Evolutionary conservation across 495 filamentous ascomycete genomes (phyloP).

Genomic region (Baudoinia panamericana): DNA sequence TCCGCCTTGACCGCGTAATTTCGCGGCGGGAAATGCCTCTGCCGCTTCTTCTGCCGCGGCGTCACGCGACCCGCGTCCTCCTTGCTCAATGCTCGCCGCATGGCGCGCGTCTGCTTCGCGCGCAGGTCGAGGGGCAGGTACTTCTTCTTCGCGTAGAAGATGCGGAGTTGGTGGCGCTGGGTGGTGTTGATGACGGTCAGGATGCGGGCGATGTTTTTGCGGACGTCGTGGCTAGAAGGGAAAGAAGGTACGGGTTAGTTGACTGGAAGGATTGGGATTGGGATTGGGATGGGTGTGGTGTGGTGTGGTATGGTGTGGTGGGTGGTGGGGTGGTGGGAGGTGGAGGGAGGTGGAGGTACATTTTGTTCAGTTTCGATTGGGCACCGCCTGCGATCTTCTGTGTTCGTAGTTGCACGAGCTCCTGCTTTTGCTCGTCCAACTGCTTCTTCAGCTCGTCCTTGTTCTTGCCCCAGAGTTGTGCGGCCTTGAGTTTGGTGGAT

Average conservation of each 20-base stretch:
- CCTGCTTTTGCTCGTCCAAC: constrained; percentile 58
- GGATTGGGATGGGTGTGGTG: background rate
- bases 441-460: constrained; percentile 95
- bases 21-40: constrained; percentile 90
- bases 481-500: constrained; percentile 83
- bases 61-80: constrained; percentile 69
- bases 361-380: constrained; percentile 88
- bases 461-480: constrained; percentile 94
- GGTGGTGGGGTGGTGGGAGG: too few relatives aligned
- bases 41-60: constrained; percentile 87
- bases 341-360: constrained; percentile 51
- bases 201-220: constrained; percentile 97
- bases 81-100: constrained; percentile 81
- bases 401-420: constrained; percentile 82
- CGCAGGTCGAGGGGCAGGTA: constrained; percentile 94
- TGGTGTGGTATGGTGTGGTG: background rate
- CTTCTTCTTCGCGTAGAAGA: constrained; percentile 99
- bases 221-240: constrained; percentile 85
- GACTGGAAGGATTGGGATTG: too few relatives aligned
- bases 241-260: too few relatives aligned
- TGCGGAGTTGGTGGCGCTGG: constrained; percentile 89
- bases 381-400: constrained; percentile 94
- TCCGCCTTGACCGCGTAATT: constrained; percentile 96
- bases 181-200: constrained; percentile 98
- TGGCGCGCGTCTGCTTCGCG: constrained; percentile 89